phyloP scores from a whole-genome alignment of 768 basidiomycete genomes.

The Calocera viscosa region DNA sequence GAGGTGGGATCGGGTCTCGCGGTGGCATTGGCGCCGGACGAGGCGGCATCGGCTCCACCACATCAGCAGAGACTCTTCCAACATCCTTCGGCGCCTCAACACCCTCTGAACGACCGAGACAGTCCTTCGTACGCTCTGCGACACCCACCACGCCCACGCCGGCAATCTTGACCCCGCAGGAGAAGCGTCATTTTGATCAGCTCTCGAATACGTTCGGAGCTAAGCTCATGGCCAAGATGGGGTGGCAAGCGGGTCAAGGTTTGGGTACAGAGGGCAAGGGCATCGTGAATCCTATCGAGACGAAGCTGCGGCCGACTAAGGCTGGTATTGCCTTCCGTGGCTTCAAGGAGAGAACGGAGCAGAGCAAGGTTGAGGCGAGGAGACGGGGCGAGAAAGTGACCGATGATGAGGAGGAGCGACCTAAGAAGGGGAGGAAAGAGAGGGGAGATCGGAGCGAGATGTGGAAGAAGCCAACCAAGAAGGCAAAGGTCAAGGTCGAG shows the following conservation, averaged over 20 bases:
- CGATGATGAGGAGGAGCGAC: slow-evolving; percentile 49
- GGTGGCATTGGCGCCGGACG: not conserved
- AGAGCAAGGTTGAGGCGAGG: slow-evolving; percentile 67
- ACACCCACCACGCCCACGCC: slow-evolving; percentile 19
- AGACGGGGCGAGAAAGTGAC: slow-evolving; percentile 48
- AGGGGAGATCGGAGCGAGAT: slow-evolving; percentile 47
- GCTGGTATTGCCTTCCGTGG: slow-evolving; percentile 79
- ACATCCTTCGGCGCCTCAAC: slow-evolving; percentile 31
- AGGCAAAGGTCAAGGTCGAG: slow-evolving; percentile 69
- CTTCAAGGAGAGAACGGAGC: slow-evolving; percentile 78
- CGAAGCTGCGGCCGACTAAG: slow-evolving; percentile 61
- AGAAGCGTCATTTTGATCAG: slow-evolving; percentile 72
- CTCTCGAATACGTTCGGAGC: slow-evolving; percentile 70
- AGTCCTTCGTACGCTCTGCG: slow-evolving; percentile 45
- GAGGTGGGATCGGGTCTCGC: slow-evolving; percentile 11
- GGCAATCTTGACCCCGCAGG: slow-evolving; percentile 47
- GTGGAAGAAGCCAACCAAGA: slow-evolving; percentile 74
- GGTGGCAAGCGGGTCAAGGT: slow-evolving; percentile 71
- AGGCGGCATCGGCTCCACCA: slow-evolving; percentile 14
- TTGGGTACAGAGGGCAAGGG: slow-evolving; percentile 64
- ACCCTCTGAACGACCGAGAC: slow-evolving; percentile 27
- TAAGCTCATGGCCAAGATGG: slow-evolving; percentile 86
- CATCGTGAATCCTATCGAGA: slow-evolving; percentile 78
- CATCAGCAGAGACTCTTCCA: slow-evolving; percentile 30
- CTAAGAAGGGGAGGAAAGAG: slow-evolving; percentile 32